Base-by-base conservation (phyloP, 306 rosid species). In the Vigna radiata region DNA sequence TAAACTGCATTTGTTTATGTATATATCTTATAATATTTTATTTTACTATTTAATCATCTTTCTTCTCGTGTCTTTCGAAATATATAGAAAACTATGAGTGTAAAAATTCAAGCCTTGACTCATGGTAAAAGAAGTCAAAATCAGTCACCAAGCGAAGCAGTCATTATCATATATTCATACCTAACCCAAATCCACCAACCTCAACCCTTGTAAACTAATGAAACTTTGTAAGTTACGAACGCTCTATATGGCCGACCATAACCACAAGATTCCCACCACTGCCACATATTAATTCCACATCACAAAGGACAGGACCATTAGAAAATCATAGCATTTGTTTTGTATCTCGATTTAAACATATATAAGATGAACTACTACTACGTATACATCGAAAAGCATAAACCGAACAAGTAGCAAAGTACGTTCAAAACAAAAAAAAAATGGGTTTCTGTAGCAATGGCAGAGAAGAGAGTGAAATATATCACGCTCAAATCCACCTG, bases 401-500 rank as follows among this genome's bases (percentile, higher is more conserved):
- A 6, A 31, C 17, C 33, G 23, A 62, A 2, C 68, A 4, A 39
- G 44, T 39, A 39, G 6, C n/a, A 31, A 61, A 16, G 2, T 43
- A 44, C 15, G 14, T n/a, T 62, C 12, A 61, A 29, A 1, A 48
- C 18, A 48, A 47, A 47, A 4, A n/a, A 15, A 49, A 6, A 0
- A 82, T 82, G 86, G 76, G 1, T 73, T 83, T 64, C 23, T 47
- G 23, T 3, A 19, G 15, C 77, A 27, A 43, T 1, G 58, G 48
- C 0, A 31, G 1, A 31, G 82, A 64, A 73, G 85, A 64, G 16
- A 83, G 36, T 27, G 90, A 84, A 7, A 41, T 72, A 50, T 84
- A 72, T 16, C 70, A 79, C 58, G 90, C 87, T 37, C 91, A 87
- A 31, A 65, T 90, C 60, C 90, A 87, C 16, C 47, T 90, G 67